Conservation (phyloP, 257 asterid species). For the Cruciata laevipes region DNA sequence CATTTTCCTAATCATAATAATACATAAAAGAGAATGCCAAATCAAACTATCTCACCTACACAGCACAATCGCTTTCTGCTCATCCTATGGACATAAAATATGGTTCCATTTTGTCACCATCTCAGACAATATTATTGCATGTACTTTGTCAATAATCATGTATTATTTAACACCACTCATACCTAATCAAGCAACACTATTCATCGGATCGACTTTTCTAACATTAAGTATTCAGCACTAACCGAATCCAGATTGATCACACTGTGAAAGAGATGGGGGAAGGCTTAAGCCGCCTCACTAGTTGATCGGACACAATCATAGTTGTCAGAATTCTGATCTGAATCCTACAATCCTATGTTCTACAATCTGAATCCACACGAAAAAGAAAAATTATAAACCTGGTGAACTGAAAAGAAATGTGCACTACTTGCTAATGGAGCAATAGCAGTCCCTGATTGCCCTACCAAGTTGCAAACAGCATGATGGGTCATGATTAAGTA, state of each 20-base stretch:
- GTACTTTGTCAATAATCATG: background rate
- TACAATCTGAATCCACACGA: no score
- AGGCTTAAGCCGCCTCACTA: background rate
- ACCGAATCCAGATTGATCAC: background rate
- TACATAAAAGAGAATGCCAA: no score
- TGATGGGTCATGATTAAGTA: background rate
- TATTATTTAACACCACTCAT: background rate
- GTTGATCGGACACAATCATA: background rate
- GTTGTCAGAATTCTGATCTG: background rate
- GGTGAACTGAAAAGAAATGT: background rate
- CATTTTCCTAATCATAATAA: no score
- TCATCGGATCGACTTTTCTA: background rate
- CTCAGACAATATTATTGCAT: background rate
- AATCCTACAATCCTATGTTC: background rate
- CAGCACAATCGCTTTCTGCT: background rate
- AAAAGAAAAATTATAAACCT: no score
- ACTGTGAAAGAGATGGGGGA: background rate
- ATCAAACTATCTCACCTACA: background rate
- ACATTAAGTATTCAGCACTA: background rate
- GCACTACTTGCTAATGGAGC: background rate
- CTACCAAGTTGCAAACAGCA: constrained; percentile 10
- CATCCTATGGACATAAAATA: background rate
- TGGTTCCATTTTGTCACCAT: constrained; percentile 2
- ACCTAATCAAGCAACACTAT: constrained; percentile 7
- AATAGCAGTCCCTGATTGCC: background rate